Evolutionary conservation across 2,329 filamentous ascomycete genomes (phyloP).

Genomic region (Clarireedia paspali): DNA sequence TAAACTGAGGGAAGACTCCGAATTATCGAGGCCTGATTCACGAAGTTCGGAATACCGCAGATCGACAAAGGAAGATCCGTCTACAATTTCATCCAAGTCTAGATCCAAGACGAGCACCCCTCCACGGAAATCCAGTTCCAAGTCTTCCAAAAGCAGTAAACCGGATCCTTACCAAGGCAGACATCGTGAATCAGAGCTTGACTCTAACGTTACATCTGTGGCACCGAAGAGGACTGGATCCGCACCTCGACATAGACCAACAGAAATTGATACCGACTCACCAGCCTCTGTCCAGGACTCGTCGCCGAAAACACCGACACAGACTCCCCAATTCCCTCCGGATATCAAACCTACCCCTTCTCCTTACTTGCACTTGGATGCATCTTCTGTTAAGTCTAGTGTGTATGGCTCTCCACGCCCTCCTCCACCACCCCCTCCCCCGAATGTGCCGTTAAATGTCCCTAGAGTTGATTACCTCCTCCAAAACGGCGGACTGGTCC

Average conservation of each 20-base stretch:
- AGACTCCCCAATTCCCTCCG: slow-evolving; percentile 40
- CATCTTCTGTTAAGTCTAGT: slow-evolving; percentile 22
- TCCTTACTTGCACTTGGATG: slow-evolving; percentile 32
- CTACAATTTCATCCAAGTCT: slow-evolving; percentile 47
- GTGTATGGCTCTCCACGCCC: slow-evolving; percentile 35
- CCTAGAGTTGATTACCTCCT: slow-evolving; percentile 89
- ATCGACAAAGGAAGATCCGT: slow-evolving; percentile 36
- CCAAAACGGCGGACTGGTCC: slow-evolving; percentile 74
- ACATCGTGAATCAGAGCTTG: slow-evolving; percentile 26
- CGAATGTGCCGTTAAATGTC: slow-evolving; percentile 48
- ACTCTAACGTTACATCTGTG: slow-evolving; percentile 34
- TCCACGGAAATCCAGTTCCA: slow-evolving; percentile 32
- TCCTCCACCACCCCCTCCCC: slow-evolving; percentile 67
- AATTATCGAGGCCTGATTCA: slow-evolving; percentile 35
- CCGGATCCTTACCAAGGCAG: slow-evolving; percentile 27
- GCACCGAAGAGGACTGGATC: slow-evolving; percentile 37
- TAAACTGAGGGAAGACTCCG: slow-evolving; percentile 27
- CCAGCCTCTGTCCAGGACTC: slow-evolving; percentile 44
- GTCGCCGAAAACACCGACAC: slow-evolving; percentile 54
- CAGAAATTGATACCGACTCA: slow-evolving; percentile 27
- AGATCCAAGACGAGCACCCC: slow-evolving; percentile 49
- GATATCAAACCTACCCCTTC: slow-evolving; percentile 26
- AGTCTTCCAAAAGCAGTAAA: slow-evolving; percentile 17
- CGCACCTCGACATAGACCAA: slow-evolving; percentile 11
- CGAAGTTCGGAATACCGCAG: slow-evolving; percentile 25